Percentiles rank a stretch among this genome's conserved stretches.
These are phyloP conservation scores for Aegilops speltoides DNA, from an alignment of 176 grass and related monocot species.

Conservation along the genomic window DNA sequence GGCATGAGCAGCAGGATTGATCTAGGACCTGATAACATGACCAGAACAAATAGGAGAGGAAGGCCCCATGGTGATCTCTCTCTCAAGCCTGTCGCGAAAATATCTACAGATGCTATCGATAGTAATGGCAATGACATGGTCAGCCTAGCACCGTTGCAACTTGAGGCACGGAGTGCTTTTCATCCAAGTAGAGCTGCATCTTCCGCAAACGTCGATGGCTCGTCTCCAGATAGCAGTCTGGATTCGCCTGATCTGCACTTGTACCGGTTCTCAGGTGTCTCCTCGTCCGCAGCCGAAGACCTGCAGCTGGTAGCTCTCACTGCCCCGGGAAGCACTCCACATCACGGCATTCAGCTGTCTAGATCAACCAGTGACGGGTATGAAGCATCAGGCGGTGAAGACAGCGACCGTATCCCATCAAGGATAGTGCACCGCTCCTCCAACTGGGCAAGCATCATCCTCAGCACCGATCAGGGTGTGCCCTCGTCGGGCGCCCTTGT, in stretches of 20 bases:
- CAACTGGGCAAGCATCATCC: conserved; percentile 82
- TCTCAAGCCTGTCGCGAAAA: conserved; percentile 84
- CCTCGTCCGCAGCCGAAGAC: conserved; percentile 85
- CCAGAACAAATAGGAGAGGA: conserved; percentile 52
- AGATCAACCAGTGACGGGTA: conserved; percentile 95
- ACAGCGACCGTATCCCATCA: conserved; percentile 90
- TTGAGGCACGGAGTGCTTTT: conserved; percentile 90
- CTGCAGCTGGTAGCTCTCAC: conserved; percentile 41
- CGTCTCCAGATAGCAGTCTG: conserved; percentile 94
- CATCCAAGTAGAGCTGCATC: conserved; percentile 59
- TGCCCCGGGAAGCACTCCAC: conserved; percentile 43
- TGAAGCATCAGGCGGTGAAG: conserved; percentile 98
- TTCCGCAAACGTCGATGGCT: conserved; percentile 43
- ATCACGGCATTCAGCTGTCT: conserved; percentile 70
- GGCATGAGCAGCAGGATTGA: conserved; percentile 47
- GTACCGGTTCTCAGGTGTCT: conserved; percentile 66
- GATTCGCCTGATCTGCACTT: conserved; percentile 92
- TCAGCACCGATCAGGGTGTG: conserved; percentile 44
- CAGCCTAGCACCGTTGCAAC: conserved; percentile 85
- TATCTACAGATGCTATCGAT: conserved; percentile 51
- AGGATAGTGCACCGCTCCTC: conserved; percentile 91
- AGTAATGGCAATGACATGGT: conserved; percentile 35
- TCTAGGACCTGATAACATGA: conserved; percentile 45
- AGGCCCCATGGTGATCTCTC: conserved; percentile 55
- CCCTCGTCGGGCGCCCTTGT: conserved; percentile 38